Evolutionary conservation across 331 rosid species (phyloP), one percentile per base, ranked within the genome.

Genomic region (Rosa hybrid): DNA sequence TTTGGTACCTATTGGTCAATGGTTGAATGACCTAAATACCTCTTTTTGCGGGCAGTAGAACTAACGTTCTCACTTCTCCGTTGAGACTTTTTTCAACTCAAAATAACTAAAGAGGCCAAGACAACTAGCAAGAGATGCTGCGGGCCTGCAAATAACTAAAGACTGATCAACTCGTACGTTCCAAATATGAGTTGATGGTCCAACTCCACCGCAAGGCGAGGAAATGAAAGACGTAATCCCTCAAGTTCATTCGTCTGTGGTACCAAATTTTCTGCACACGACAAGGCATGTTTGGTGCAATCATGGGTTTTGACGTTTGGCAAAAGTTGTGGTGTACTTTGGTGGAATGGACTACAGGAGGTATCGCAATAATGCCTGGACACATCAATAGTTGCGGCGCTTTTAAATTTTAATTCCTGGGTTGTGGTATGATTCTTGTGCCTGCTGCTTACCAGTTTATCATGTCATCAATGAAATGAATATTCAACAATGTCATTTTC

Each of bases 321-420:
- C 68, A 27, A 3, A 23, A 21, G 7, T 16, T 21, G 6, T 42
- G 38, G 39, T 23, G 1, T 21, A 11, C 49, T 42, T 11, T 42
- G 5, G 74, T 42, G 54, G 74, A 2, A 70, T 6, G 8, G 56
- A 20, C 74, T 48, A 71, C 4, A 23, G 75, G 44, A 71, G 60
- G 60, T 48, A 13, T 71, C 60, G 5, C 39, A 21, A 70, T 45
- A n/a, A 70, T 51, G 48, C 48, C 54, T 72, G 63, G 63, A 72
- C 27, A 50, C 77, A 27, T 57, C 13, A 5, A 25, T 38, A 38
- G 50, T 11, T 25, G 67, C 20, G 44, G 60, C 38, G 49, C 67
- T 51, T 50, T 17, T 3, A 72, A 51, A 3, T 53, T 48, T 48
- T 10, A 10, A 1, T 53, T 74, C 11, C 30, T 74, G 20, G 50